Base-by-base conservation (phyloP, 2,329 filamentous ascomycete species). In the Onygenales sp. region DNA sequence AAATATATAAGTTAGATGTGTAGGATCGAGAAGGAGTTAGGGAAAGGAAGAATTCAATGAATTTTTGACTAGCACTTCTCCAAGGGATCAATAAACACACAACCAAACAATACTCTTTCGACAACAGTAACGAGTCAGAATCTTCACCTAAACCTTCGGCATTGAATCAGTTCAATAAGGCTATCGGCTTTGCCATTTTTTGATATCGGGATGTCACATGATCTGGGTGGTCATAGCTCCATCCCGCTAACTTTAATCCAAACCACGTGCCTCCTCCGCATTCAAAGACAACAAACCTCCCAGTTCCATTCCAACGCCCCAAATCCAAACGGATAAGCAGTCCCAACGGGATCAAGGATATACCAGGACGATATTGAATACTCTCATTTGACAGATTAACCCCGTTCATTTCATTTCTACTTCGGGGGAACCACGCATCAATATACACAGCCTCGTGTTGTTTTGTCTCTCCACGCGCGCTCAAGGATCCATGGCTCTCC, bases 401-500 rank as follows among this genome's bases (percentile, higher is more conserved):
- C 5, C 21, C 21, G 21, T 27, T 27, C 21, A 27, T 27, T 27
- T 27, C 21, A 27, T 27, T 27, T 27, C 21, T 2, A 27, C 3
- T 5, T 27, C 21, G 21, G 21, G 21, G 21, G 21, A 27, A 27
- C 21, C 2, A 5, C 21, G 5, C 21, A 5, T 2, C 21, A 21
- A 7, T 21, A 0, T 9, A 27, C 33, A 17, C 27, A 14, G 21
- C 21, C 21, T 21, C n/a, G 5, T 48, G 27, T 8, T 48, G 1
- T 9, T 36, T 49, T 2, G 5, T 41, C 31, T 17, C 2, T 32
- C 41, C 41, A 2, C 10, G 21, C 32, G 14, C 13, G 31, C 17
- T 32, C 35, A 32, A n/a, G 14, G 8, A 14, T 21, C 50, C 11
- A 68, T 68, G 64, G 60, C 65, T 33, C 59, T 92, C 54, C 80